Percentiles rank a stretch among this genome's conserved stretches.
Evolutionary conservation across 2,329 filamentous ascomycete species (phyloP).

Genomic region (Fusarium sp.): DNA sequence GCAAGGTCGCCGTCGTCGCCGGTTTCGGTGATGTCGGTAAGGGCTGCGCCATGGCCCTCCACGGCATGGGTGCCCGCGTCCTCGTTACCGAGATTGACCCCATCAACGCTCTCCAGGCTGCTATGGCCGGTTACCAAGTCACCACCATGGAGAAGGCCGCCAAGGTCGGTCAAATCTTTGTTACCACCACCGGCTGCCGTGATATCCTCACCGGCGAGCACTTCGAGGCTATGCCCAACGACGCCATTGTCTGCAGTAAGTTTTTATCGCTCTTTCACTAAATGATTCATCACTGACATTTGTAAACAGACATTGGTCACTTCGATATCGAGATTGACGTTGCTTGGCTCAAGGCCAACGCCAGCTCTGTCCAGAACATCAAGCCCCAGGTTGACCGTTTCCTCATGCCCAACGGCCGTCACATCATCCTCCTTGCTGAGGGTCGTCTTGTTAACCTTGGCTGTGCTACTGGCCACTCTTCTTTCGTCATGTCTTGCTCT

Average conservation of each 20-base stretch:
- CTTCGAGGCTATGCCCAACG: constrained; percentile 96
- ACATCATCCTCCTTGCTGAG: constrained; percentile 99
- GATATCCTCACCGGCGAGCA: constrained; percentile 93
- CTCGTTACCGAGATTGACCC: constrained; percentile 97
- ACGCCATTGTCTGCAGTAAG: constrained; percentile 97
- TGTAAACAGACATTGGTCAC: constrained; percentile 84
- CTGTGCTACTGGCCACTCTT: constrained; percentile 98
- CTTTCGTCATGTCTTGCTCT: constrained; percentile 99
- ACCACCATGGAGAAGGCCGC: constrained; percentile 98
- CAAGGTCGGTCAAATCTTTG: constrained; percentile 91
- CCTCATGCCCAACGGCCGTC: constrained; percentile 90
- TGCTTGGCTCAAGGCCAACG: constrained; percentile 98
- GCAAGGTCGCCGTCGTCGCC: constrained; percentile 97
- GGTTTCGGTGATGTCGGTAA: constrained; percentile 99
- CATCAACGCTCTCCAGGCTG: constrained; percentile 99
- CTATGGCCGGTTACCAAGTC: constrained; percentile 97
- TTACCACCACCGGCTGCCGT: constrained; percentile 98
- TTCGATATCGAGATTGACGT: constrained; percentile 99
- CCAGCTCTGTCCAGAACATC: constrained; percentile 94
- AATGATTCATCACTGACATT: constrained; percentile 10
- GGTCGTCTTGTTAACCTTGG: constrained; percentile 99
- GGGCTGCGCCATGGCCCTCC: constrained; percentile 95
- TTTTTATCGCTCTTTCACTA: constrained; percentile 2
- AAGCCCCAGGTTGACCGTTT: constrained; percentile 99
- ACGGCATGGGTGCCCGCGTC: constrained; percentile 97